These are phyloP conservation scores for Begonia masoniana DNA, from an alignment of 306 rosid genomes.

Conservation along the genomic window DNA sequence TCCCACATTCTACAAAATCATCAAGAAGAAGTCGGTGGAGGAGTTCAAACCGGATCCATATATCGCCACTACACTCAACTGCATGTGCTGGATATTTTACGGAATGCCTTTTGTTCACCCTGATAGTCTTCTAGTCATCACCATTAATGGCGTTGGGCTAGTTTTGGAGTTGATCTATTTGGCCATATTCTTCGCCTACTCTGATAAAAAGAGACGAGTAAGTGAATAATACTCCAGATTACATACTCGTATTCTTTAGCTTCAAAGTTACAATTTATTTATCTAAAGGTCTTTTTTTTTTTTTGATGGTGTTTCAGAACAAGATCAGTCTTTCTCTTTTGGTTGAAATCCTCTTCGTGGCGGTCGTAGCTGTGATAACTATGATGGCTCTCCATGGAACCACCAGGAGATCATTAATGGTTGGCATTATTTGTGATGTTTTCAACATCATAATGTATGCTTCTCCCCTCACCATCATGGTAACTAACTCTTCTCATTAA, in stretches of 20 bases:
- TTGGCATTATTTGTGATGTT: constrained; percentile 51
- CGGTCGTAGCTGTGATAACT: constrained; percentile 18
- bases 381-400: constrained; percentile 27
- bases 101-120: constrained; percentile 73
- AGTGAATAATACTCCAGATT: too few relatives aligned
- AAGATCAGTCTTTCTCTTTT: constrained; percentile 12
- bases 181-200: constrained; percentile 24
- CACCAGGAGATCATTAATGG: constrained; percentile 33
- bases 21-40: constrained; percentile 43
- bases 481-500: background rate
- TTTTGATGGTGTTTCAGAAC: constrained; percentile 38
- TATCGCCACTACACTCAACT: constrained; percentile 44
- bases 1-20: constrained; percentile 42
- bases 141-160: constrained; percentile 53
- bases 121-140: constrained; percentile 38
- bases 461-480: constrained; percentile 40
- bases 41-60: constrained; percentile 57
- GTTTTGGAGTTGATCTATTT: constrained; percentile 37
- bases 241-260: background rate
- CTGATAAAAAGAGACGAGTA: constrained; percentile 37
- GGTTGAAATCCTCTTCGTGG: constrained; percentile 22
- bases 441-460: constrained; percentile 62
- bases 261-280: background rate
- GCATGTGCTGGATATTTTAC: constrained; percentile 57
- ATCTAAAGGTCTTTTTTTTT: background rate